These are phyloP conservation scores for Chondrus crispus DNA, from an alignment of 23 red algal species.

Conservation along the genomic window DNA sequence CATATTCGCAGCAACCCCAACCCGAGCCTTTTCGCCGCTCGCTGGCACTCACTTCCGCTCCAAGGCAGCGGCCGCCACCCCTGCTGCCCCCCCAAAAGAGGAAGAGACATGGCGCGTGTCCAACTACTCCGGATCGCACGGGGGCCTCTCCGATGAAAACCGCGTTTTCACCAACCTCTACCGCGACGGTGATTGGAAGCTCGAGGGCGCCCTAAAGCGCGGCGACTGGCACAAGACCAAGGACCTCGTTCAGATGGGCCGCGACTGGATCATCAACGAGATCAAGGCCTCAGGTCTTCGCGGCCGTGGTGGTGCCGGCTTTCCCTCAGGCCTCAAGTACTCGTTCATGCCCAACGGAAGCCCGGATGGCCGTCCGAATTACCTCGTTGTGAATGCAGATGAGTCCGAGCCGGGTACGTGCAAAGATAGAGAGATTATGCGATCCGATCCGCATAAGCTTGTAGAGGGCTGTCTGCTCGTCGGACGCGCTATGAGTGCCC, in stretches of 20 bases:
- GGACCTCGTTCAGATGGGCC: constrained; percentile 89
- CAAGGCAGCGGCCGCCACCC: neutral
- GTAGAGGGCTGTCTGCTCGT: constrained; percentile 90
- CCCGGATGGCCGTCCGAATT: constrained; percentile 85
- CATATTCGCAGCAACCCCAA: neutral
- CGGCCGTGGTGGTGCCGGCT: constrained; percentile 95
- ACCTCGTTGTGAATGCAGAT: constrained; percentile 98
- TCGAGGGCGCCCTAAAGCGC: constrained; percentile 86
- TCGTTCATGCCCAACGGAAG: constrained; percentile 93
- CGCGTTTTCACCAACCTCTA: constrained; percentile 98
- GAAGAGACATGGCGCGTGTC: constrained; percentile 93
- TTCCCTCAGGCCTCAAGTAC: constrained; percentile 95
- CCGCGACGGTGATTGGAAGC: constrained; percentile 66
- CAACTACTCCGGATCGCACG: constrained; percentile 68
- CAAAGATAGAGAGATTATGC: constrained; percentile 99
- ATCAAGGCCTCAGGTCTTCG: constrained; percentile 94
- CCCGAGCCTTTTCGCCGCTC: neutral
- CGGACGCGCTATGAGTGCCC: constrained; percentile 86
- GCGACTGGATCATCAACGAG: constrained; percentile 92
- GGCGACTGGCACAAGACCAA: constrained; percentile 99
- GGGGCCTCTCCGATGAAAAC: constrained; percentile 83
- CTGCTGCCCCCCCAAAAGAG: constrained; percentile 3
- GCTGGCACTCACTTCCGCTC: neutral
- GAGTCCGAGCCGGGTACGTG: constrained; percentile 98
- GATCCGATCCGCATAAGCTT: constrained; percentile 96